Percentiles rank a stretch among this genome's conserved stretches.
phyloP scores from a whole-genome alignment of 805 yeast species.

The Metschnikowia henanensis region DNA sequence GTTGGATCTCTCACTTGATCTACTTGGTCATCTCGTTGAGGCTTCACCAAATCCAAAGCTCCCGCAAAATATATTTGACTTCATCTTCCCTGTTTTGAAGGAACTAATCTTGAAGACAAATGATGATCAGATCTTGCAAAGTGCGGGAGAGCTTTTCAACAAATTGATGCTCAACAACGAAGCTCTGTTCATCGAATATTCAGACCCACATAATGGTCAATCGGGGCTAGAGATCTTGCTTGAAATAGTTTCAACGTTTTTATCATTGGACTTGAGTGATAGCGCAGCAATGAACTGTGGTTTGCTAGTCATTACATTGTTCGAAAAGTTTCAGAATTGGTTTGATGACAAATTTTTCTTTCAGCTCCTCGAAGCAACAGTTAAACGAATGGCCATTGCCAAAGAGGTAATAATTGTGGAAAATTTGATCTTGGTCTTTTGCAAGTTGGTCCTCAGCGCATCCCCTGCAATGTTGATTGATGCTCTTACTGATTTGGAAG shows the following conservation, averaged over 20 bases:
- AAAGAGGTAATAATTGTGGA: constrained; percentile 73
- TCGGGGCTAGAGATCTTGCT: constrained; percentile 60
- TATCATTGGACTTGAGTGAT: constrained; percentile 72
- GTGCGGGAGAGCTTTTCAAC: constrained; percentile 73
- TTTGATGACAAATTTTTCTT: constrained; percentile 42
- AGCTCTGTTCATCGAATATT: constrained; percentile 30
- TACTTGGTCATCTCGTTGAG: constrained; percentile 51
- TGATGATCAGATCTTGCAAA: constrained; percentile 80
- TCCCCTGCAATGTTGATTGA: constrained; percentile 58
- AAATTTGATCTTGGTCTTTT: constrained; percentile 73
- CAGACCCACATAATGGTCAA: constrained; percentile 31
- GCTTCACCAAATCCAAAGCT: constrained; percentile 37
- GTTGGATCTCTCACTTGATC: constrained; percentile 56
- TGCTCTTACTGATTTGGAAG: constrained; percentile 47
- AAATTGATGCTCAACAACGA: constrained; percentile 50
- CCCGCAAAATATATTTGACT: constrained; percentile 42
- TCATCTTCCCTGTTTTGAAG: constrained; percentile 44
- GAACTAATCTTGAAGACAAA: constrained; percentile 43
- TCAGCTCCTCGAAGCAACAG: constrained; percentile 72
- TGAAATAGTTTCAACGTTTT: constrained; percentile 62
- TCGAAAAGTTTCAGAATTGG: constrained; percentile 48
- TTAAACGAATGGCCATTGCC: constrained; percentile 62
- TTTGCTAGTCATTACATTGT: constrained; percentile 55
- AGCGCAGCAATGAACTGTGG: constrained; percentile 83
- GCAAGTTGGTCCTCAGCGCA: constrained; percentile 63